Percentiles rank a stretch among this genome's conserved stretches.
Conservation (phyloP, 768 basidiomycete genomes). For the Coprinellus micaceus region DNA sequence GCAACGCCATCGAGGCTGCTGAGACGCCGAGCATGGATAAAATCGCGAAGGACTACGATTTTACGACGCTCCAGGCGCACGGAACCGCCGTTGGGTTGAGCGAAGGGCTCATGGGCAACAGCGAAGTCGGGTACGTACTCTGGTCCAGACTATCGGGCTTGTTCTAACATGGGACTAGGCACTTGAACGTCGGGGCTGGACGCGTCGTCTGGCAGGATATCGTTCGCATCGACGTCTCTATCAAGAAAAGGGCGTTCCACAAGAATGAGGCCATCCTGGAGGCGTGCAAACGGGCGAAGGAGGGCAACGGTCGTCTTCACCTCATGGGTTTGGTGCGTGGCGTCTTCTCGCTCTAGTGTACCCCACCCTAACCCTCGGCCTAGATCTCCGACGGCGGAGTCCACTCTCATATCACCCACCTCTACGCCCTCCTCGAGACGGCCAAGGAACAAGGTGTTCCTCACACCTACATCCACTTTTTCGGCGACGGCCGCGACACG, state of each 20-base stretch:
- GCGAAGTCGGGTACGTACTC: conserved; percentile 83
- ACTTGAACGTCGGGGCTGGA: conserved; percentile 93
- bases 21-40: conserved; percentile 87
- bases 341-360: conserved; percentile 1
- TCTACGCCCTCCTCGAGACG: conserved; percentile 85
- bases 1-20: conserved; percentile 85
- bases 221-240: conserved; percentile 88
- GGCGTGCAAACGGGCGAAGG: conserved; percentile 73
- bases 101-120: conserved; percentile 97
- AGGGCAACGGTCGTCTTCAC: conserved; percentile 80
- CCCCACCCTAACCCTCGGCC: not conserved
- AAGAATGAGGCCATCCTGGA: conserved; percentile 70
- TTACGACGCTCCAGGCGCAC: conserved; percentile 74
- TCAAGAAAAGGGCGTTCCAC: conserved; percentile 86
- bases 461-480: conserved; percentile 87
- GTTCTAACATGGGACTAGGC: conserved; percentile 40
- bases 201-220: conserved; percentile 98
- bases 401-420: conserved; percentile 91
- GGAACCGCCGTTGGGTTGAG: conserved; percentile 89
- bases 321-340: conserved; percentile 75
- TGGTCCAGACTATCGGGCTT: not conserved
- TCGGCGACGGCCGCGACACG: conserved; percentile 93
- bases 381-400: conserved; percentile 94
- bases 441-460: conserved; percentile 85
- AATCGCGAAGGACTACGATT: conserved; percentile 72